Percentiles rank a stretch among this genome's conserved stretches.
phyloP scores from a whole-genome alignment of 1,284 basidiomycete genomes.

The Melampsora larici-populina region DNA sequence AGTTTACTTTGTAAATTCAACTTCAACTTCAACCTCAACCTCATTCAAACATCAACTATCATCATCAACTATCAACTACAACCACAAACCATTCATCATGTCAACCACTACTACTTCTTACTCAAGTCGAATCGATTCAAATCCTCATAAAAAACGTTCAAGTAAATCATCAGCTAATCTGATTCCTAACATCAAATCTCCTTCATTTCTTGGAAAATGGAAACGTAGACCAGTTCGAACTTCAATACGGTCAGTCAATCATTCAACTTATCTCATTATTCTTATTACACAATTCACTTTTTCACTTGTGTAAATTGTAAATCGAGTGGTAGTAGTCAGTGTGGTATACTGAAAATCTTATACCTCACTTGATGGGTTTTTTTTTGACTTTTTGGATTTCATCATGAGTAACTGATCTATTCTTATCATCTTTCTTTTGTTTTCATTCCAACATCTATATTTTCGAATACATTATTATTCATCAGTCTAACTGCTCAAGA shows the following conservation, averaged over 20 bases:
- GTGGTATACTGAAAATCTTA: too few species aligned
- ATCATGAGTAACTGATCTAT: too few species aligned
- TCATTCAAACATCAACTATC: not conserved
- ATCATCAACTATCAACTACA: not conserved
- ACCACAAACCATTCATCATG: not conserved
- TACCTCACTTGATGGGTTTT: too few species aligned
- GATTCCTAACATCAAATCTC: not conserved
- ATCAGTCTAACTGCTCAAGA: not conserved
- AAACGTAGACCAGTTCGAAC: not conserved
- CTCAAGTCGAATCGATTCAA: not conserved
- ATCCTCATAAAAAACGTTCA: not conserved
- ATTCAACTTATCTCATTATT: not conserved
- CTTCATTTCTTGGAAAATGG: not conserved
- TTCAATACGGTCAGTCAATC: not conserved
- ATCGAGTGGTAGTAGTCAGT: too few species aligned
- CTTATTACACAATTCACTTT: too few species aligned
- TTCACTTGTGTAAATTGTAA: too few species aligned
- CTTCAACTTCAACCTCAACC: too few species aligned
- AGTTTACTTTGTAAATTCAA: too few species aligned
- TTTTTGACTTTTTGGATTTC: too few species aligned
- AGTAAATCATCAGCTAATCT: not conserved
- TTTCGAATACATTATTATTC: too few species aligned
- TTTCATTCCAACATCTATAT: too few species aligned
- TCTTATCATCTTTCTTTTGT: too few species aligned
- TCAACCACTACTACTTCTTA: not conserved